Evolutionary conservation across 495 filamentous ascomycete genomes (phyloP), one percentile per base, ranked within the genome.

Genomic region (Penicillium coprophilum): DNA sequence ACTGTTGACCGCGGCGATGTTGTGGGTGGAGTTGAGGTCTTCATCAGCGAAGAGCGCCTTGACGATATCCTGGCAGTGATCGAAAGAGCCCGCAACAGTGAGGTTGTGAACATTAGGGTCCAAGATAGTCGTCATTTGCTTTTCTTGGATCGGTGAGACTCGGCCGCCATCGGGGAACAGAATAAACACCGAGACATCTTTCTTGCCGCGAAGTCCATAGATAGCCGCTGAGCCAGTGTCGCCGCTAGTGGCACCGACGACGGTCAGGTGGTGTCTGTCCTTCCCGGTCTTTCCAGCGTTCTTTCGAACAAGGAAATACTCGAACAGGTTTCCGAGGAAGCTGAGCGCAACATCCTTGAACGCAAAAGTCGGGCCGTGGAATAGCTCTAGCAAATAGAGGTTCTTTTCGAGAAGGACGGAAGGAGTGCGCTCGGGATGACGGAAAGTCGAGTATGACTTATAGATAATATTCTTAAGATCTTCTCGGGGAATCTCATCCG

Each of bases 171-270:
- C 87, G 6, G 94, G 94, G 70, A 89, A 85, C 51, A 96, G 75
- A 62, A 98, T 97, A 72, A 91, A 89, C 8, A 97, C 85, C 0
- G 89, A 90, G 7, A 97, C 86, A 79, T 98, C 94, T 72, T 93
- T 92, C 82, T 97, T 97, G 24, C 91, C 90, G n/a, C 92, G 77
- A 7, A 98, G 80, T n/a, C 94, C 94, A 67, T 96, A 96, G 58
- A 98, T 97, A 17, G 94, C 94, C 2, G 94, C 94, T 4, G 89
- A 93, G 0, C 94, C 94, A 48, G 94, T 97, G 66, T 98, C 94
- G 46, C 94, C 94, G 67, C 86, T 91, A 4, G 94, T 97, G 6
- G 94, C 93, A 19, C 94, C 91, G 52, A 97, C 83, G 19, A 96
- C 92, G 0, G 91, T 94, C 46, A 97, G 75, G 66, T 96, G 93